These are phyloP conservation scores for Pyricularia grisea DNA, from an alignment of 2,329 filamentous ascomycete species.

Conservation along the genomic window DNA sequence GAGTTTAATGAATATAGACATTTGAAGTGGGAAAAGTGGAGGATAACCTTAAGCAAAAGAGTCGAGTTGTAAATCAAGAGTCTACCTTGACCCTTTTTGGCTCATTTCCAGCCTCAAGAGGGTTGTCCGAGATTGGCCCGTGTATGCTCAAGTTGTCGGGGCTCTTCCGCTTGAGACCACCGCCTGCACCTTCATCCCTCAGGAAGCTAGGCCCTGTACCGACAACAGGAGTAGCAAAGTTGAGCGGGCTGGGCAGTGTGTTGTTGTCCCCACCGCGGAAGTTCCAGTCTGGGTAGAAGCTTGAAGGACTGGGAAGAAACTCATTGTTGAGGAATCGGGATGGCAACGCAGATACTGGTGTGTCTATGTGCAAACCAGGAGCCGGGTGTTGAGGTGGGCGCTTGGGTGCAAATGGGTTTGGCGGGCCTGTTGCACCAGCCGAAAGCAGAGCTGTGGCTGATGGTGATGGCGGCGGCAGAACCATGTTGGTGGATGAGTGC, in stretches of 20 bases:
- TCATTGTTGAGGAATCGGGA: slow-evolving; percentile 85
- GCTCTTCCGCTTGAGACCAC: slow-evolving; percentile 47
- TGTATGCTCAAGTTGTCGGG: slow-evolving; percentile 34
- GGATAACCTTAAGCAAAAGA: neutral
- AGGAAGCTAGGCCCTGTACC: slow-evolving; percentile 54
- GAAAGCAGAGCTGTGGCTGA: slow-evolving; percentile 79
- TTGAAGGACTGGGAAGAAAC: slow-evolving; percentile 81
- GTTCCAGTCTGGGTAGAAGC: slow-evolving; percentile 88
- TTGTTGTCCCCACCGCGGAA: slow-evolving; percentile 60
- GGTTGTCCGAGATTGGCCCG: slow-evolving; percentile 24
- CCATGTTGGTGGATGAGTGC: slow-evolving; percentile 59
- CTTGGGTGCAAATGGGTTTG: slow-evolving; percentile 85
- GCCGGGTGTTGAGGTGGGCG: slow-evolving; percentile 27
- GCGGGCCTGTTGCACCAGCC: slow-evolving; percentile 83
- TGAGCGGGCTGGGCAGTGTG: slow-evolving; percentile 84
- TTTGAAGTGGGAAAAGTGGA: neutral
- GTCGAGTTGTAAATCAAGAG: slow-evolving; percentile 15
- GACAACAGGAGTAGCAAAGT: slow-evolving; percentile 75
- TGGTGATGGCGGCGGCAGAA: slow-evolving; percentile 86
- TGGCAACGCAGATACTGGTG: slow-evolving; percentile 88
- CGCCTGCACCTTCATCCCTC: slow-evolving; percentile 37
- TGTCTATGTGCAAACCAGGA: slow-evolving; percentile 51
- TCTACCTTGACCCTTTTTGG: slow-evolving; percentile 46
- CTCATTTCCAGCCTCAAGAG: slow-evolving; percentile 28
- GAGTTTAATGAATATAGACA: neutral